phyloP scores from a whole-genome alignment of 176 grass and related monocot genomes.

The Paspalum vaginatum region DNA sequence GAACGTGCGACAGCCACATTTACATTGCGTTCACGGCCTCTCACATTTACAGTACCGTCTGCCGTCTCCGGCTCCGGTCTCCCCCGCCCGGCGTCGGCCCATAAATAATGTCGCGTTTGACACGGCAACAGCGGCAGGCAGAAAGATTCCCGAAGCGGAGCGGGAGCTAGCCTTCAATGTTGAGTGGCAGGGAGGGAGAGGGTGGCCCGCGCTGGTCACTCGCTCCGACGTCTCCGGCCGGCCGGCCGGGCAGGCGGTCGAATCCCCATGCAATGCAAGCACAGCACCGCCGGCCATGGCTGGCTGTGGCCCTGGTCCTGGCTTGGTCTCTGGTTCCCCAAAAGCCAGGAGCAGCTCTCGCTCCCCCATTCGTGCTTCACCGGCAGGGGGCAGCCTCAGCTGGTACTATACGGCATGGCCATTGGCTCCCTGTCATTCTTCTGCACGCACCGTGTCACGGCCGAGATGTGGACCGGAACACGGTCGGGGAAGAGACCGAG shows the following conservation, averaged over 20 bases:
- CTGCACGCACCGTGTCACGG: neutral
- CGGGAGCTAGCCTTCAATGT: constrained; percentile 1
- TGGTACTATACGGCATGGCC: too few species aligned
- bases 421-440: neutral
- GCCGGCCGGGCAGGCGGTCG: too few species aligned
- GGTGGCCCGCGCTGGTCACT: constrained; percentile 26
- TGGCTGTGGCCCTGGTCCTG: neutral
- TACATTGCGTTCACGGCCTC: neutral
- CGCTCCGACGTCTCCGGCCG: constrained; percentile 29
- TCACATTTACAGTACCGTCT: too few species aligned
- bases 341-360: constrained; percentile 22
- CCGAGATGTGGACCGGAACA: too few species aligned
- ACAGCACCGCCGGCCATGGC: neutral
- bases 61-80: too few species aligned
- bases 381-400: neutral
- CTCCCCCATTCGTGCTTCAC: constrained; percentile 12
- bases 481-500: too few species aligned
- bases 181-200: constrained; percentile 34
- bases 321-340: constrained; percentile 20
- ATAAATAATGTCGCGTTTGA: constrained; percentile 8
- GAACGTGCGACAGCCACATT: neutral
- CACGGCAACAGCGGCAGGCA: constrained; percentile 30
- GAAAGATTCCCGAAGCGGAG: constrained; percentile 41
- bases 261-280: constrained; percentile 16
- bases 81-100: neutral